A percentile compares a stretch with the other conserved stretches of the same genome.
phyloP scores from a whole-genome alignment of 495 filamentous ascomycete genomes.

The Talaromyces nanjingensis region DNA sequence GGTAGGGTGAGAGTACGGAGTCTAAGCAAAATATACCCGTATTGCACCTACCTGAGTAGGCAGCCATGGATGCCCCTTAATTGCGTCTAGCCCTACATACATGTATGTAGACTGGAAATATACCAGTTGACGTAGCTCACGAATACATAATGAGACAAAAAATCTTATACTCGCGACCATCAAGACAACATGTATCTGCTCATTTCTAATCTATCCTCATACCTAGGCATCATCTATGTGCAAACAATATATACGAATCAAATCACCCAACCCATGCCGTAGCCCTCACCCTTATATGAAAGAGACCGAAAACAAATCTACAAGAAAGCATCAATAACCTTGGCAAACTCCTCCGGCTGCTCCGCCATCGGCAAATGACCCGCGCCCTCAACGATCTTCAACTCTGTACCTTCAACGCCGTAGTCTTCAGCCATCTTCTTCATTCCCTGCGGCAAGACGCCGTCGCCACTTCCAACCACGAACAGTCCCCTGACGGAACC shows the following conservation, averaged over 20 bases:
- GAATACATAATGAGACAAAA: background rate
- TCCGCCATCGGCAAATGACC: constrained; percentile 84
- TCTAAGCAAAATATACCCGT: background rate
- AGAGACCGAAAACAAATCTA: too few relatives aligned
- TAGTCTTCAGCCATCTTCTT: constrained; percentile 53
- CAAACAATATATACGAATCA: background rate
- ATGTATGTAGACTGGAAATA: background rate
- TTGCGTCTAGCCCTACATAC: background rate
- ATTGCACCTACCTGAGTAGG: too few relatives aligned
- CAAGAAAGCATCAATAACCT: constrained; percentile 50
- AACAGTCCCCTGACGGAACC: constrained; percentile 56
- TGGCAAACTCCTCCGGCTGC: constrained; percentile 58
- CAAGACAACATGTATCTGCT: background rate
- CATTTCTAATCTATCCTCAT: background rate
- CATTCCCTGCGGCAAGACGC: constrained; percentile 70
- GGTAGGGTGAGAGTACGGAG: background rate
- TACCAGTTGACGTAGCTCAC: background rate
- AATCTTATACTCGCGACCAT: background rate
- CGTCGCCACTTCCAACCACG: constrained; percentile 65
- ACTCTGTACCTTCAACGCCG: constrained; percentile 37
- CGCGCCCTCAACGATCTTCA: constrained; percentile 55
- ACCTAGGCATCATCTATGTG: background rate
- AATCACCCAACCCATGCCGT: background rate
- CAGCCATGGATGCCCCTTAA: too few relatives aligned
- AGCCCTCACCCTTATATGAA: too few relatives aligned